Evolutionary conservation across 768 basidiomycete genomes (phyloP).

Genomic region (Collybiopsis confluens): DNA sequence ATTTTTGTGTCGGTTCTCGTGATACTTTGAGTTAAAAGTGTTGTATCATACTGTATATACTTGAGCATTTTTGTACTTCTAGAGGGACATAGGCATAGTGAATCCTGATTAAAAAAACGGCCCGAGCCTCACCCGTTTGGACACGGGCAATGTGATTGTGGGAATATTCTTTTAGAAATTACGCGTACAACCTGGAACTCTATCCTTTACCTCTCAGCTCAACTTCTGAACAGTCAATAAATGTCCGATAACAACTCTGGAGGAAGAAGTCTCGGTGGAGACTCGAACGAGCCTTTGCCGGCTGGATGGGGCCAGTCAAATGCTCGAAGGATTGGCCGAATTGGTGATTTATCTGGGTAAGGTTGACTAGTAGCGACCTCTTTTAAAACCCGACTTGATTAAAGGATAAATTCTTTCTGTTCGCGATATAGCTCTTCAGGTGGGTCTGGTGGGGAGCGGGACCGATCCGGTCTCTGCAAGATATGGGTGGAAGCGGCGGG

Average conservation of each 20-base stretch:
- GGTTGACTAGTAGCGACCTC: neutral
- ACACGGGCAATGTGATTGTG: neutral
- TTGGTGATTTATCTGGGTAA: slow-evolving; percentile 45
- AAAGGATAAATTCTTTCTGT: too few species aligned
- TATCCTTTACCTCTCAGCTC: too few species aligned
- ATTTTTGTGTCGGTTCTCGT: too few species aligned
- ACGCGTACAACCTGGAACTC: slow-evolving; percentile 4
- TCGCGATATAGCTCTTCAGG: too few species aligned
- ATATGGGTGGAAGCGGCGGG: slow-evolving; percentile 19
- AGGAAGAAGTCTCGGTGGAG: slow-evolving; percentile 46
- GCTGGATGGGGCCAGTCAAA: slow-evolving; percentile 38
- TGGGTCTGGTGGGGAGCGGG: slow-evolving; percentile 17
- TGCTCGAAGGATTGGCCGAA: slow-evolving; percentile 43
- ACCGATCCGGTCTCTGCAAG: slow-evolving; percentile 33
- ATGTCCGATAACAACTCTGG: slow-evolving; percentile 18
- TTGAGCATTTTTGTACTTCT: too few species aligned
- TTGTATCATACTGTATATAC: too few species aligned
- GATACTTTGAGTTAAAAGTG: too few species aligned
- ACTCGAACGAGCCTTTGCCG: slow-evolving; percentile 44
- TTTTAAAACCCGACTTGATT: too few species aligned
- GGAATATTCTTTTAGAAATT: neutral
- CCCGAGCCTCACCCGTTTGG: too few species aligned
- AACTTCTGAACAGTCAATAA: too few species aligned
- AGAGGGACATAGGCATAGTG: too few species aligned
- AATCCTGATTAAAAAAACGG: too few species aligned